These are phyloP conservation scores for Cyclotella baltica DNA, from an alignment of 108 stramenopile species.

Conservation along the genomic window DNA sequence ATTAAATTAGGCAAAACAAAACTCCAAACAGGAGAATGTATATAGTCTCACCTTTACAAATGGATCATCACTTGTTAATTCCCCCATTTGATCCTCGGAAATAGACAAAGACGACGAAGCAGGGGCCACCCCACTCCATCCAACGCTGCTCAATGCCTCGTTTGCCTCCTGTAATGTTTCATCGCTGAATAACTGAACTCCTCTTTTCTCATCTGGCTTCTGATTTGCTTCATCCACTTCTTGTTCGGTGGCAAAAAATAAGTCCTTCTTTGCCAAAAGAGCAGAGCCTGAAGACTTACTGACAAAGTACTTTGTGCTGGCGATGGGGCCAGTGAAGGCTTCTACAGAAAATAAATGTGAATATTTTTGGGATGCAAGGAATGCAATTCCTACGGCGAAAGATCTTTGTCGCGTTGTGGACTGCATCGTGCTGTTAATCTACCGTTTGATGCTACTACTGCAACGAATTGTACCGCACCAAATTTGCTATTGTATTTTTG, in stretches of 20 bases:
- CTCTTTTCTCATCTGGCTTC: not conserved
- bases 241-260: slow-evolving; percentile 11
- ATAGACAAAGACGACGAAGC: slow-evolving; percentile 4
- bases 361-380: not conserved
- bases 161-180: slow-evolving; percentile 60
- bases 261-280: slow-evolving; percentile 15
- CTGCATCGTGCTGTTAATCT: not conserved
- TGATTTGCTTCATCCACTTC: not conserved
- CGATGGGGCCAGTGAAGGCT: slow-evolving; percentile 1
- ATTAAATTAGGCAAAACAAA: not conserved
- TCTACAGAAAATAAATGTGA: not conserved
- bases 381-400: not conserved
- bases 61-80: slow-evolving; percentile 71
- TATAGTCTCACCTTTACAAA: slow-evolving; percentile 4
- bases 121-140: slow-evolving; percentile 61
- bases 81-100: slow-evolving; percentile 40
- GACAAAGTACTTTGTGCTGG: not conserved
- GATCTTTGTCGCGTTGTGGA: not conserved
- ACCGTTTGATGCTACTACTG: not conserved
- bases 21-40: not conserved
- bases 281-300: not conserved
- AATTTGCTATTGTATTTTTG: too few species aligned
- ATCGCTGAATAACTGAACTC: slow-evolving; percentile 27
- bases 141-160: slow-evolving; percentile 71
- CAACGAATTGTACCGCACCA: too few species aligned